A percentile compares a stretch with the other conserved stretches of the same genome.
phyloP scores from a whole-genome alignment of 148 eudicot genomes.

The Vaccinium vitisidaea region DNA sequence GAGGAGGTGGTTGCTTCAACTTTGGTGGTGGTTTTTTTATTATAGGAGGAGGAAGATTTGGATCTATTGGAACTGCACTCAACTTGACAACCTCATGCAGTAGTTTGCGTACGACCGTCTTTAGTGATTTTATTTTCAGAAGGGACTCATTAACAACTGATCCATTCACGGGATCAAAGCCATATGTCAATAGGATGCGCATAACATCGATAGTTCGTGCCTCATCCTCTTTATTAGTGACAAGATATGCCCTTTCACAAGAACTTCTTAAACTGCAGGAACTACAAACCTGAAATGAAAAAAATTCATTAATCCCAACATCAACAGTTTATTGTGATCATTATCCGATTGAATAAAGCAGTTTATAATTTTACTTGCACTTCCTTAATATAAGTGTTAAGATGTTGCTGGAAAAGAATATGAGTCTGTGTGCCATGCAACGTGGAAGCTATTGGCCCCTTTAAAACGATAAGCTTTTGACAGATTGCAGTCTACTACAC shows the following conservation, averaged over 20 bases:
- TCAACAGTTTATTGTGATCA: not conserved
- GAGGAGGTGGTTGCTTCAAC: conserved; percentile 97
- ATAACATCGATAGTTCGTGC: conserved; percentile 83
- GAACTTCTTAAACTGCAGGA: conserved; percentile 83
- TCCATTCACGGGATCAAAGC: conserved; percentile 73
- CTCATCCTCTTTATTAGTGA: conserved; percentile 92
- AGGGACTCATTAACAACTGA: conserved; percentile 70
- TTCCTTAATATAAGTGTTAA: not conserved
- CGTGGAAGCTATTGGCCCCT: not conserved
- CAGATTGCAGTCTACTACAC: not conserved
- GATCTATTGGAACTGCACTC: conserved; percentile 95
- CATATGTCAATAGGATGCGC: conserved; percentile 84
- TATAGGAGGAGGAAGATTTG: conserved; percentile 90
- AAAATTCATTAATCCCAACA: not conserved
- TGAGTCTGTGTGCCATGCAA: not conserved
- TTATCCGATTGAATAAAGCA: not conserved
- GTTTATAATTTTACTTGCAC: not conserved
- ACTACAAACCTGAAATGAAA: conserved; percentile 75
- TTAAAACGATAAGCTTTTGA: too few species aligned
- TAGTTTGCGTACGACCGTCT: conserved; percentile 68
- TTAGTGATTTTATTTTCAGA: conserved; percentile 69
- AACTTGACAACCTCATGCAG: conserved; percentile 80
- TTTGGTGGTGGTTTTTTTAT: conserved; percentile 85
- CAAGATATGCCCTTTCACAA: conserved; percentile 80
- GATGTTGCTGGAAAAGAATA: not conserved